Base-by-base conservation (phyloP, 805 yeast species). In the Torulaspora franciscae region DNA sequence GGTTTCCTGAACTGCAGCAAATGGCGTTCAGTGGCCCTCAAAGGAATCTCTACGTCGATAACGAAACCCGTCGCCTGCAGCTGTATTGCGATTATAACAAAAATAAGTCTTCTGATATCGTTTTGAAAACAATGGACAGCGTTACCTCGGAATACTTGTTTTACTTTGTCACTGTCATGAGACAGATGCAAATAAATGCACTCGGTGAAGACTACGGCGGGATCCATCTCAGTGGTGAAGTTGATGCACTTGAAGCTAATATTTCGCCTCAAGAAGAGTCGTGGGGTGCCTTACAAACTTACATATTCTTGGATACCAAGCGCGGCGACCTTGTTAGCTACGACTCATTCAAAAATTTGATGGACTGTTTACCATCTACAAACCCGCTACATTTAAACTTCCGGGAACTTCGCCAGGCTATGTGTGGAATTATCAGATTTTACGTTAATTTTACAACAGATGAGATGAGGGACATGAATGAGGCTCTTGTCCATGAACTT, bases 1-100 rank as follows among this genome's bases (percentile, higher is more conserved):
- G n/a, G n/a, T n/a, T n/a, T n/a, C n/a, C n/a, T n/a, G n/a, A n/a
- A n/a, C n/a, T n/a, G n/a, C n/a, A n/a, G n/a, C n/a, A n/a, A n/a
- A n/a, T n/a, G n/a, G 28, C 34, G 6, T 45, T 27, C 37, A 36
- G 36, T 14, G 48, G 45, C 11, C 36, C 40, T 3, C 33, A 27
- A 17, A 35, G 48, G 7, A 45, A 45, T 37, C 36, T 45, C 23
- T 45, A 40, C 23, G 40, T 45, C 11, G 37, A 45, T 14, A 42
- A 30, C 4, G 34, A 22, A 9, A 30, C 46, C 7, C 15, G 46
- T 11, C 40, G 49, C 8, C 5, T 46, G 29, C 46, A 42, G 13
- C 29, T 46, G 30, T 33, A 14, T 19, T 24, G 44, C 13, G 28
- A 28, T 13, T 45, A 45, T 27, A 41, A 28, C 27, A 45, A 45